Base-by-base conservation (phyloP, 352 stramenopile species). In the Pythium utonaiense region DNA sequence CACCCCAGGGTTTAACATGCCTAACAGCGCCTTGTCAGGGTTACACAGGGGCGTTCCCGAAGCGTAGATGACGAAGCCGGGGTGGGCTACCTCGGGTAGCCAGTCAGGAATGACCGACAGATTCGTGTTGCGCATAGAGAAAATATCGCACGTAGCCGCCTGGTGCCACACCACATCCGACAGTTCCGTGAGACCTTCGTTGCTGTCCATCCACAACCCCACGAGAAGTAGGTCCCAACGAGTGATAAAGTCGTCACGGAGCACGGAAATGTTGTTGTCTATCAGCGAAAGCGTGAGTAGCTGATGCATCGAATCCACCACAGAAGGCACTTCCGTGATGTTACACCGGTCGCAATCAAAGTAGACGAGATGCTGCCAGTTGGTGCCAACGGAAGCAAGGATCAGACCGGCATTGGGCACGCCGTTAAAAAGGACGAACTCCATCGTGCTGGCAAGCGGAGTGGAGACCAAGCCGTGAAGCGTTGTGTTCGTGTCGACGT, bases 31-130 rank as follows among this genome's bases (percentile, higher is more conserved):
- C 7, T 5, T 58, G 10, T 10, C 44, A 17, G 42, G 13, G 8
- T 52, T 54, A 27, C 66, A 70, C 42, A 73, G 14, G 1, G 66
- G 66, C 6, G 66, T 64, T 1, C 42, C 66, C 8, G 55, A 60
- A 6, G 17, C 62, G 38, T 54, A 54, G 21, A 73, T 28, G 1
- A 62, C 8, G 28, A 62, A 60, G 9, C 44, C 22, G 10, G 0
- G 8, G 14, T 25, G 47, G 3, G 47, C 47, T 3, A 59, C 10
- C 2, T 14, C 25, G 0, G 28, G 38, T 0, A 62, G 1, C 53
- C 47, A 59, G 3, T 58, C 27, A 0, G 53, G 61, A 16, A 62
- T 59, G 2, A 3, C 16, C 1, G 53, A 62, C 1, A 67, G 19
- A n/a, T 62, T 59, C 0, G 61, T 67, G 30, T 33, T 19, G 7